Base-by-base conservation (phyloP, 805 yeast species). In the Kregervanrija delftensis region DNA sequence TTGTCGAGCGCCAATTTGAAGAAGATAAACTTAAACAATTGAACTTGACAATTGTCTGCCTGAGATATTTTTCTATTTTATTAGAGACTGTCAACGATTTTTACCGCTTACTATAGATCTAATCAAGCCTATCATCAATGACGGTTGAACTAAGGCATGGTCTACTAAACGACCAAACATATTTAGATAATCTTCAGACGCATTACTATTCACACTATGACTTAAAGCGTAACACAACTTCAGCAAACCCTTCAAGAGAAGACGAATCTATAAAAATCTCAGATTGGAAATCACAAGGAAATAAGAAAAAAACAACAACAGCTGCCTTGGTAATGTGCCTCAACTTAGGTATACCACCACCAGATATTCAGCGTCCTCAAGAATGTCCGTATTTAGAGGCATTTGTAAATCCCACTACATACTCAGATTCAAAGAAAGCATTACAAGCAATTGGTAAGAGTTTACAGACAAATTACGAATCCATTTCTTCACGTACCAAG, bases 291-390 rank as follows among this genome's bases (percentile, higher is more conserved):
- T 76, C 82, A 30, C 85, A 88, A 74, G 80, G 83, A 49, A 96
- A 89, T 53, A 77, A 96, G 37, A 96, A 86, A 58, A 86, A 90
- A 59, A 93, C 99, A 1, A 88, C 90, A 11, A 82, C 86, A 44
- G 99, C 97, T 0, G 97, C 96, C 12, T 69, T 93, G 8, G 89
- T 93, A 41, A 68, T 93, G 40, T 93, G 99, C 63, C 69, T 93
- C 34, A 93, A 93, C 59, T 65, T 91, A 22, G 97, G 98, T 8
- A 96, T 93, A 1, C 98, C 91, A 54, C 99, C 99, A 2, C 99
- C 99, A 1, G 99, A 93, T 64, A 80, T 90, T 28, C 79, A 86
- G 59, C 87, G 89, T 60, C 88, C 97, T 0, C 88, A 86, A 49
- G 97, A 96, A 1, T 86, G 95, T 56, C 96, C 99, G 1, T 80